These are phyloP conservation scores for Colletotrichum sp. DNA, from an alignment of 2,329 filamentous ascomycete species.

Conservation along the genomic window DNA sequence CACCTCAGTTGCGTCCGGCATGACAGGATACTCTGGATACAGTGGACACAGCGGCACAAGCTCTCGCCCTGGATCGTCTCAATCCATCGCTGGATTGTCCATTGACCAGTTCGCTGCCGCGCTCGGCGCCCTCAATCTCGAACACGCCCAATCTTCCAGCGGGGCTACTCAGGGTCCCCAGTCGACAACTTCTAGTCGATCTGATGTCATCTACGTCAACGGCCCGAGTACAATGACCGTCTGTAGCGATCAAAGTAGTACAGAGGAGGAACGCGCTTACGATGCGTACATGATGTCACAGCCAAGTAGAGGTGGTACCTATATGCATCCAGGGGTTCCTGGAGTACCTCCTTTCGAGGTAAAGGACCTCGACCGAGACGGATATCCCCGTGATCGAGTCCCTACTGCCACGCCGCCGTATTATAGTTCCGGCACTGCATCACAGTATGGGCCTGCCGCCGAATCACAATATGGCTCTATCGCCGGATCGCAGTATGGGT, in stretches of 20 bases:
- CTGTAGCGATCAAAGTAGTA: not conserved
- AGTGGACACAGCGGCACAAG: not conserved
- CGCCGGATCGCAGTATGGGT: not conserved
- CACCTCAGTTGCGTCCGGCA: not conserved
- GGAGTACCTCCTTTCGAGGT: not conserved
- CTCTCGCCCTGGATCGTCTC: not conserved
- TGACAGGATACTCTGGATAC: not conserved
- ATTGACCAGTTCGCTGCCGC: not conserved
- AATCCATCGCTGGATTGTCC: not conserved
- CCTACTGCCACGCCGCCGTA: not conserved
- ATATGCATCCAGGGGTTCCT: not conserved
- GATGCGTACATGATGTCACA: not conserved
- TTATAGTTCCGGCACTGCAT: not conserved
- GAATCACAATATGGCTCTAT: fast-evolving
- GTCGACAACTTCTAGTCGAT: not conserved
- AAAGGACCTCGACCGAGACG: not conserved
- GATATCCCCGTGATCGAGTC: not conserved
- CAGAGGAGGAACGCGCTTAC: not conserved
- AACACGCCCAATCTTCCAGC: not conserved
- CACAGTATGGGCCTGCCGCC: too few relatives aligned
- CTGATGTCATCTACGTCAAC: not conserved
- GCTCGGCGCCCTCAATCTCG: not conserved
- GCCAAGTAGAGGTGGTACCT: not conserved
- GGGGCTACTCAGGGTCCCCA: not conserved
- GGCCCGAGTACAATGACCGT: not conserved